A percentile compares a stretch with the other conserved stretches of the same genome.
phyloP scores from a whole-genome alignment of 805 yeast species.

The Blastobotrys americana region DNA sequence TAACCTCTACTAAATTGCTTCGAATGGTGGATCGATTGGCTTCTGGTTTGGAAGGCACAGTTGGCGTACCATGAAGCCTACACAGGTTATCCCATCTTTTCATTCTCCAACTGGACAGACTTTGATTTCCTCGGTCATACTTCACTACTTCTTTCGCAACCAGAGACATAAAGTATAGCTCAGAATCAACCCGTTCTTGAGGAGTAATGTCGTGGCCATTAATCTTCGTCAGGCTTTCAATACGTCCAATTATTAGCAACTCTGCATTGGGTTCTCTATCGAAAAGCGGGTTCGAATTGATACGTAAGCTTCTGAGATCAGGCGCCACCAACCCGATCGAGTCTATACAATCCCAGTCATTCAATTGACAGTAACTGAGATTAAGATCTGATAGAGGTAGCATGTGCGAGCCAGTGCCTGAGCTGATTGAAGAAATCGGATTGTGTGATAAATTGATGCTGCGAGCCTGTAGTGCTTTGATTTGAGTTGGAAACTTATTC shows the following conservation, averaged over 20 bases:
- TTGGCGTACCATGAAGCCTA: slow-evolving; percentile 30
- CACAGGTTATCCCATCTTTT: slow-evolving; percentile 40
- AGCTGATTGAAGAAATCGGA: not conserved
- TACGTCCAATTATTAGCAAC: slow-evolving; percentile 41
- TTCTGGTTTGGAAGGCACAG: not conserved
- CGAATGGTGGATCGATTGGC: slow-evolving; percentile 10
- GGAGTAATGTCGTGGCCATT: slow-evolving; percentile 50
- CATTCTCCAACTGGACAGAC: slow-evolving; percentile 1
- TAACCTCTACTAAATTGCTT: slow-evolving; percentile 18
- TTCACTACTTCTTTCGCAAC: slow-evolving; percentile 30
- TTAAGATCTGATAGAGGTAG: slow-evolving; percentile 33
- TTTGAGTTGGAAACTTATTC: not conserved
- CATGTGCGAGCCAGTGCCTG: not conserved
- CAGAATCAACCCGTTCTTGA: slow-evolving; percentile 55
- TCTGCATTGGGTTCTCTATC: slow-evolving; percentile 15
- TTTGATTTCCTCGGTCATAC: too few relatives aligned
- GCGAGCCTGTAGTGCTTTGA: slow-evolving; percentile 11
- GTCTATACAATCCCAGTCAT: slow-evolving; percentile 45
- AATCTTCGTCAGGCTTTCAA: slow-evolving; percentile 34
- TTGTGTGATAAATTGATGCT: slow-evolving; percentile 36
- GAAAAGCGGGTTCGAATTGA: slow-evolving; percentile 48
- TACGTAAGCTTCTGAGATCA: slow-evolving; percentile 38
- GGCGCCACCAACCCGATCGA: slow-evolving; percentile 35
- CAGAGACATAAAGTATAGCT: slow-evolving; percentile 54
- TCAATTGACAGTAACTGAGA: slow-evolving; percentile 44